Conservation (phyloP, 495 filamentous ascomycete species). For the Podospora australis region DNA sequence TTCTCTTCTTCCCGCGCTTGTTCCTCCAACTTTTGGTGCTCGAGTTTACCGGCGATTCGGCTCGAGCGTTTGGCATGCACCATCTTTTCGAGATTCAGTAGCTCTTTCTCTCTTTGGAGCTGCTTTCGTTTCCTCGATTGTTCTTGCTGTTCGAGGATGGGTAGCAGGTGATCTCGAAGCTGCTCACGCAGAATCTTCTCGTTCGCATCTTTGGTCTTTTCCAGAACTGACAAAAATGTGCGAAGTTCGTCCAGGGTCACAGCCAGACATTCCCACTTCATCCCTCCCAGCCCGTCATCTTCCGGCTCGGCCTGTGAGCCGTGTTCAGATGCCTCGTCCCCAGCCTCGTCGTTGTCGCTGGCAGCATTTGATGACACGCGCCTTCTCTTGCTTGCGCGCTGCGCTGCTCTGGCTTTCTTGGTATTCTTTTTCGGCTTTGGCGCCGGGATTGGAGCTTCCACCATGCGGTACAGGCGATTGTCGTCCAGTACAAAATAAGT, state of each 20-base stretch:
- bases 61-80: constrained; percentile 92
- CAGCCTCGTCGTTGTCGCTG: constrained; percentile 50
- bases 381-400: constrained; percentile 65
- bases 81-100: constrained; percentile 72
- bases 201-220: constrained; percentile 68
- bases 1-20: constrained; percentile 64
- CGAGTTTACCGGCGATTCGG: constrained; percentile 71
- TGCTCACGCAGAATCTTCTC: constrained; percentile 69
- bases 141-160: constrained; percentile 75
- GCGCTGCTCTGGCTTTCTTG: constrained; percentile 62
- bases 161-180: constrained; percentile 68
- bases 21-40: constrained; percentile 69
- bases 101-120: constrained; percentile 67
- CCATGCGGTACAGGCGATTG: constrained; percentile 82
- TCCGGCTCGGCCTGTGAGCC: constrained; percentile 37
- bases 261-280: constrained; percentile 89
- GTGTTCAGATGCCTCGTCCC: constrained; percentile 31
- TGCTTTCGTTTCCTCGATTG: constrained; percentile 66
- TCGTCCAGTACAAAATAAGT: constrained; percentile 90
- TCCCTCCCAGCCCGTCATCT: constrained; percentile 58
- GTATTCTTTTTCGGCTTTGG: constrained; percentile 70
- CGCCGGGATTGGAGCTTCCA: constrained; percentile 55
- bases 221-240: constrained; percentile 61
- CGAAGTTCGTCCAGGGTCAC: constrained; percentile 71
- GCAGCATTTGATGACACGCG: constrained; percentile 52